Evolutionary conservation across 2,329 filamentous ascomycete species (phyloP), one percentile per base, ranked within the genome.

Genomic region (Ophiosphaerella herpotricha): DNA sequence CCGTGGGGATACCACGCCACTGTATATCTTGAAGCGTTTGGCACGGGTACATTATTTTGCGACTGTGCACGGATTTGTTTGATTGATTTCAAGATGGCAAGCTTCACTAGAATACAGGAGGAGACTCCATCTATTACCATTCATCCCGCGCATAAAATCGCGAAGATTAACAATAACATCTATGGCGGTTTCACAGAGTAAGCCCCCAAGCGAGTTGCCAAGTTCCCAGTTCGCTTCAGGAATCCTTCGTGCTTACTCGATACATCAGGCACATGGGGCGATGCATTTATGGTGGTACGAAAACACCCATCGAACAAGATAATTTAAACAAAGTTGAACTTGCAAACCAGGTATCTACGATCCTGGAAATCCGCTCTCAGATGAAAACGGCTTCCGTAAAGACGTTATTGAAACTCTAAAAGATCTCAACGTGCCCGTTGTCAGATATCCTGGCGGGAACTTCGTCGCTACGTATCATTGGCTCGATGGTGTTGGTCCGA

Each of bases 111-210:
- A 65, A 83, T 90, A 56, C 64, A 75, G 8, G 83, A 85, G 48
- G 78, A 78, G 56, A 80, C 75, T 52, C 82, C 88, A 39, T 81
- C 80, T 58, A 88, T 91, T 64, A 81, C 82, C 46, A 77, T 92
- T 51, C 83, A 90, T 66, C 78, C 86, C 5, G 71, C 75, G 13
- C 82, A 88, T 70, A 84, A 81, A 59, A 74, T 92, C 46, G 86
- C 87, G 50, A 85, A 85, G 68, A 90, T 94, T 65, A 85, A 91
- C 65, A 83, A 88, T 53, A 90, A 90, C 67, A 90, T 89, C 63
- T 94, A 93, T 80, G 87, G 88, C 48, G 90, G 89, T 9, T 94
- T 94, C 74, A 90, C 87, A 51, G 90, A 94, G 88, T 90, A 77
- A 74, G 83, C 72, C 7, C 11, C 7, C 26, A 29, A 8, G 26